Conservation (phyloP, 208 protist species). For the Balamuthia mandrillaris region DNA sequence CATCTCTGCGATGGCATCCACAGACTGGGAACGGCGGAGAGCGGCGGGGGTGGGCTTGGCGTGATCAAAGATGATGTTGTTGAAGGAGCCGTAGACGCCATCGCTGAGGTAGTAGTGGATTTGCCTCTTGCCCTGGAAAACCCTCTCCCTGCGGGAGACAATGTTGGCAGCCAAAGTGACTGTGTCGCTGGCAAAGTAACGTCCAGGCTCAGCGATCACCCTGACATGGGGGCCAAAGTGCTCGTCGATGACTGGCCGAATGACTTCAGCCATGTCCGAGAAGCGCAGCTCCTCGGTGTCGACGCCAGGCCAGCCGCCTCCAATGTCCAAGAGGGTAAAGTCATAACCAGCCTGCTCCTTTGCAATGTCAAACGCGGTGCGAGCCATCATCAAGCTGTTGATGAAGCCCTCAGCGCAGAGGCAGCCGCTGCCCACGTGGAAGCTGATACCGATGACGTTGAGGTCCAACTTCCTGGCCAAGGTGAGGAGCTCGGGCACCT, state of each 20-base stretch:
- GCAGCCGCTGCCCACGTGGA: conserved; percentile 82
- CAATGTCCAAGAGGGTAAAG: conserved; percentile 77
- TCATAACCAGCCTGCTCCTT: conserved; percentile 39
- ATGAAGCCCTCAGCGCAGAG: conserved; percentile 58
- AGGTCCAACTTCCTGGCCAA: conserved; percentile 60
- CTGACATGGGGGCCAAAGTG: conserved; percentile 64
- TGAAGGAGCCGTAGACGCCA: conserved; percentile 83
- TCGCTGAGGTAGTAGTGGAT: conserved; percentile 78
- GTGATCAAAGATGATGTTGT: conserved; percentile 77
- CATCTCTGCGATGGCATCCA: background rate
- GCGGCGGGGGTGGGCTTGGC: conserved; percentile 35
- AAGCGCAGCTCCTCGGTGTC: conserved; percentile 55
- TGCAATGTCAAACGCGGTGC: conserved; percentile 67
- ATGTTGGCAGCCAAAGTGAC: conserved; percentile 60
- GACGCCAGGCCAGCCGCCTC: conserved; percentile 55
- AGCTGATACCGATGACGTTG: conserved; percentile 77
- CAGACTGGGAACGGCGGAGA: too few species aligned
- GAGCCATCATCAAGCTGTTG: conserved; percentile 60
- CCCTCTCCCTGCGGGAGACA: conserved; percentile 39
- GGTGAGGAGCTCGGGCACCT: conserved; percentile 50
- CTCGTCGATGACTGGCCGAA: conserved; percentile 59
- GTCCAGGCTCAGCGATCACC: conserved; percentile 84
- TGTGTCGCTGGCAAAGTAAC: conserved; percentile 67
- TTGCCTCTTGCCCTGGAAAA: conserved; percentile 34
- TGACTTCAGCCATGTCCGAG: conserved; percentile 53